Evolutionary conservation across 2,329 filamentous ascomycete genomes (phyloP), one percentile per base, ranked within the genome.

Genomic region (Colletotrichum filicis): DNA sequence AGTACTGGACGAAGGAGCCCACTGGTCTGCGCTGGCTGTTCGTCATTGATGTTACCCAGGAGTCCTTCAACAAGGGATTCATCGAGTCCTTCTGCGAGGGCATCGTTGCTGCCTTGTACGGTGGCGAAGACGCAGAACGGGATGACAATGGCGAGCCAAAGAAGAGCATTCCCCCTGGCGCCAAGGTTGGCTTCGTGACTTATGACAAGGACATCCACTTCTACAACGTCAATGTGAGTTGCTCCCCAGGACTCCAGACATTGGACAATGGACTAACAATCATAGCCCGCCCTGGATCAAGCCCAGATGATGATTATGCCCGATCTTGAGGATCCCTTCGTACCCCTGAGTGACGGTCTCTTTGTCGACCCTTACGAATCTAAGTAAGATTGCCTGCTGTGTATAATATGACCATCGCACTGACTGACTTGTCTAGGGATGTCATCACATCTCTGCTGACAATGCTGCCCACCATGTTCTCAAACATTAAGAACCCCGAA

Each of bases 301-400:
- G 95, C 97, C 11, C 97, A 99, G 80, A 98, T 99, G 95, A 91
- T 99, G 87, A 95, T 99, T 63, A 98, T 99, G 94, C 94, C 97
- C 4, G 97, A 99, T 80, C 89, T 99, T 61, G 95, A 98, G 78
- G 97, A 99, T 76, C 97, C 97, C 0, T 99, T 99, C 81, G 92
- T 98, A 19, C 95, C 97, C 3, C 87, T 99, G 22, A 95, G 94
- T 75, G 94, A 97, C 71, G 95, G 96, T 19, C 87, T 99, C 11
- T 98, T 98, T 81, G 96, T 98, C 19, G 96, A 99, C 81, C 95
- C 97, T 1, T 92, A 95, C 77, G 94, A 98, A 81, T 97, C 95
- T 58, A 96, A 93, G 87, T 91, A 84, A 68, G 86, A 78, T 55
- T 37, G 12, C 4, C 26, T 32, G 9, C n/a, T 14, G n/a, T 46